A percentile compares a stretch with the other conserved stretches of the same genome.
These are phyloP conservation scores for Cordia subcordata DNA, from an alignment of 257 asterid species.

Conservation along the genomic window DNA sequence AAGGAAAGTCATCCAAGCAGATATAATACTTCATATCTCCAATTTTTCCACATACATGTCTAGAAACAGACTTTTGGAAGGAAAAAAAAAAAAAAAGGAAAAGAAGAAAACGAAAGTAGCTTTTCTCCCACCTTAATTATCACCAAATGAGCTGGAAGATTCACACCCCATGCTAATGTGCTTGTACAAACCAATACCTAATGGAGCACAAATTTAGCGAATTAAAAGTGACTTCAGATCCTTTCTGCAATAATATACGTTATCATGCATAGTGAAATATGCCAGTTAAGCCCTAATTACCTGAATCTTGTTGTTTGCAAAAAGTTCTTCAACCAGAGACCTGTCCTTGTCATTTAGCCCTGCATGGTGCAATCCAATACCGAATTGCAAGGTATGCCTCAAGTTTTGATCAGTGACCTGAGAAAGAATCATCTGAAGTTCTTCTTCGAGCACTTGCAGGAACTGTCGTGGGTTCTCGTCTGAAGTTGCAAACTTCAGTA, in stretches of 20 bases:
- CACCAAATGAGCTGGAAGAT: slow-evolving; percentile 98
- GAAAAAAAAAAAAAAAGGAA: too few species aligned
- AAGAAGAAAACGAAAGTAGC: too few species aligned
- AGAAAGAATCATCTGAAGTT: slow-evolving; percentile 92
- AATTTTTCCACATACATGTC: too few species aligned
- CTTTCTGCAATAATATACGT: neutral
- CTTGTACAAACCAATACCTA: slow-evolving; percentile 98
- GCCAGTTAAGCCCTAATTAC: slow-evolving; percentile 24
- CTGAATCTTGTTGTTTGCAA: slow-evolving; percentile 95
- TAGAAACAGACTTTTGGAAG: neutral
- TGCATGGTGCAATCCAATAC: slow-evolving; percentile 97
- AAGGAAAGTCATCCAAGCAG: too few species aligned
- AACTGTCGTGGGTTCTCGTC: slow-evolving; percentile 92
- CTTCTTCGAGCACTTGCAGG: slow-evolving; percentile 83
- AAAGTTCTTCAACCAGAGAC: slow-evolving; percentile 96
- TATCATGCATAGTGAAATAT: neutral
- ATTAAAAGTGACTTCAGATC: neutral
- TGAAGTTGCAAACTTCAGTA: slow-evolving; percentile 82
- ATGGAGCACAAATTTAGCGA: slow-evolving; percentile 16
- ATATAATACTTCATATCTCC: too few species aligned
- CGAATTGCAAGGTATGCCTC: slow-evolving; percentile 95
- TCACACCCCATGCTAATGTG: slow-evolving; percentile 99
- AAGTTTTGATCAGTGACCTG: slow-evolving; percentile 93
- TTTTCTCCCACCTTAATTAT: slow-evolving; percentile 69
- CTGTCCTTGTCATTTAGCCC: slow-evolving; percentile 95